A percentile compares a stretch with the other conserved stretches of the same genome.
phyloP scores from a whole-genome alignment of 164 flowering plant species.

The Malania oleifera region DNA sequence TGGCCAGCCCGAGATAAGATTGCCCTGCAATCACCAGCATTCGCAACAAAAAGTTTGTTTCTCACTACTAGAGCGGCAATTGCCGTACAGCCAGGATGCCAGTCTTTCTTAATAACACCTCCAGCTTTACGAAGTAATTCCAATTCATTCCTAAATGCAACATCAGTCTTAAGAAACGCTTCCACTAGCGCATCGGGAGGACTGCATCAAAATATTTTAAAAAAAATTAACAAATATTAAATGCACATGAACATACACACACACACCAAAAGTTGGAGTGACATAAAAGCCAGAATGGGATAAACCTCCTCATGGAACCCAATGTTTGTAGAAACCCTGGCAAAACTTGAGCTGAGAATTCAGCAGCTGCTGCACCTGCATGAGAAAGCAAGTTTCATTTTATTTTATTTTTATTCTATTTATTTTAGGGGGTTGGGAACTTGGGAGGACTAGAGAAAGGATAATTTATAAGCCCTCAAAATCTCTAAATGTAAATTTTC shows the following conservation, averaged over 20 bases:
- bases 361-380: constrained; percentile 97
- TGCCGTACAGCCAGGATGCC: constrained; percentile 96
- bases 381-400: too few relatives aligned
- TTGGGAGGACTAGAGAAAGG: too few relatives aligned
- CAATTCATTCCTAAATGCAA: constrained; percentile 65
- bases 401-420: too few relatives aligned
- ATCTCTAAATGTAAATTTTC: neutral
- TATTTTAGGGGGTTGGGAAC: neutral
- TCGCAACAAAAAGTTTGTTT: constrained; percentile 81
- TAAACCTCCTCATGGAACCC: constrained; percentile 50
- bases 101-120: constrained; percentile 54
- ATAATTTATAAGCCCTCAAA: neutral
- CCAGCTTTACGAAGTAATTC: constrained; percentile 40
- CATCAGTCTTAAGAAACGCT: constrained; percentile 77
- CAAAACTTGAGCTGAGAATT: constrained; percentile 77
- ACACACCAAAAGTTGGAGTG: neutral
- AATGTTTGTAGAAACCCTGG: constrained; percentile 60
- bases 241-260: neutral
- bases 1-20: constrained; percentile 67
- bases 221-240: neutral
- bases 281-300: neutral
- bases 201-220: constrained; percentile 33
- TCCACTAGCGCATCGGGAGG: constrained; percentile 62
- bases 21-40: constrained; percentile 94
- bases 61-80: constrained; percentile 56